Conservation (phyloP, 495 filamentous ascomycete genomes). For the Daldinia caldariorum region DNA sequence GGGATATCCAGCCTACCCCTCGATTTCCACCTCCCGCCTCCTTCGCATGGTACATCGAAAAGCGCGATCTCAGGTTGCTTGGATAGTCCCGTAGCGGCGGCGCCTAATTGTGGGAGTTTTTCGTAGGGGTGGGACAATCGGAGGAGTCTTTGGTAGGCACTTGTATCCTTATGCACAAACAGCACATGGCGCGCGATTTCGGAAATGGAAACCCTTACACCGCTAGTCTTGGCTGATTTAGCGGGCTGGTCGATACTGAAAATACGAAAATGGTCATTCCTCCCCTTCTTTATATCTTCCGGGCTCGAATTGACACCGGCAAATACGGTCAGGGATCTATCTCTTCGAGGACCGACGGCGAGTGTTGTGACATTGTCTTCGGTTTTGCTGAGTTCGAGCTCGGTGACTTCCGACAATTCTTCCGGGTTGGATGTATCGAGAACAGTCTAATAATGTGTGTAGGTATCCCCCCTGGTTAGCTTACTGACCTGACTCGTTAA, state of each 20-base stretch:
- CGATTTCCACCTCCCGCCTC: constrained; percentile 65
- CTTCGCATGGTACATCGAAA: constrained; percentile 70
- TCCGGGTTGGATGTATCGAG: constrained; percentile 71
- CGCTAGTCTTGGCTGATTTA: constrained; percentile 53
- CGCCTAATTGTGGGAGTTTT: constrained; percentile 69
- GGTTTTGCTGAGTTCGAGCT: constrained; percentile 82
- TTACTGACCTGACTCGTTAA: neutral
- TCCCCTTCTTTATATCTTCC: constrained; percentile 72
- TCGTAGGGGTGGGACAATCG: constrained; percentile 72
- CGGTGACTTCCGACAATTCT: constrained; percentile 70
- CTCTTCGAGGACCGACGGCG: constrained; percentile 67
- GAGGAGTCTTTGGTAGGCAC: constrained; percentile 81
- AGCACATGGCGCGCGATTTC: constrained; percentile 68
- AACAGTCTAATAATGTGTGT: constrained; percentile 61
- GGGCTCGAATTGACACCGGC: constrained; percentile 89
- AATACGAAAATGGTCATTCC: constrained; percentile 88
- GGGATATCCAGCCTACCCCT: constrained; percentile 72
- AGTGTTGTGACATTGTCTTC: constrained; percentile 93
- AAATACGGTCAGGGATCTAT: constrained; percentile 69
- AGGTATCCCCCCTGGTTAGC: constrained; percentile 32
- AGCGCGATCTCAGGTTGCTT: constrained; percentile 78
- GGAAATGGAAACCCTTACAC: constrained; percentile 61
- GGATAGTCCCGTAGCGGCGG: constrained; percentile 77
- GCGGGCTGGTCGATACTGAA: constrained; percentile 69
- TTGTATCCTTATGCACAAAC: constrained; percentile 69